A percentile compares a stretch with the other conserved stretches of the same genome.
Conservation (phyloP, 176 grass and related monocot genomes). For the Cenchrus americanus region DNA sequence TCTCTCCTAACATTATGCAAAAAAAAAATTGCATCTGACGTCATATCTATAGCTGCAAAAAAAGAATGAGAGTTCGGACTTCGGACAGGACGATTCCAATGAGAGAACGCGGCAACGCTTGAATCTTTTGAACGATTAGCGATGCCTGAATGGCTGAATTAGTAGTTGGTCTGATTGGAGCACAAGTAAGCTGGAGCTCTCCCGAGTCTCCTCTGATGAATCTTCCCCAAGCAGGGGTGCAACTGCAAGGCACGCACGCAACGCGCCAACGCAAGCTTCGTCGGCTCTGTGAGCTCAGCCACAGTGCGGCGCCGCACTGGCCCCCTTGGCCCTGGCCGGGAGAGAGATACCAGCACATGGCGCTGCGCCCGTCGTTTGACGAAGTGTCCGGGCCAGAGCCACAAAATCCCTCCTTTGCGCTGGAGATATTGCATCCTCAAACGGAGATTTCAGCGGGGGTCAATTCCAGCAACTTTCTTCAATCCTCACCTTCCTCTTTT, state of each 20-base stretch:
- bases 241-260: no score
- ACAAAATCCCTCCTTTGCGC: neutral
- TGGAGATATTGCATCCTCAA: conserved; percentile 25
- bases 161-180: conserved; percentile 39
- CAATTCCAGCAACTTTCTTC: neutral
- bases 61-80: no score
- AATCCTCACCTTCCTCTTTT: neutral
- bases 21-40: no score
- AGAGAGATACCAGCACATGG: conserved; percentile 42
- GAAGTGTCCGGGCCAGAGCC: conserved; percentile 1
- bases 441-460: conserved; percentile 27
- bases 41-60: neutral
- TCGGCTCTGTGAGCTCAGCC: conserved; percentile 36
- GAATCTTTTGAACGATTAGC: no score
- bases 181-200: conserved; percentile 14
- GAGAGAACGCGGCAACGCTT: neutral
- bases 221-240: neutral
- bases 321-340: neutral
- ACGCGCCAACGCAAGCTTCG: neutral
- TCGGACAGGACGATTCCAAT: neutral
- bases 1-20: neutral
- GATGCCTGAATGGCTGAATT: neutral
- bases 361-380: conserved; percentile 24
- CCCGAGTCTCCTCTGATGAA: no score
- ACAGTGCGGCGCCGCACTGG: conserved; percentile 30